phyloP scores from a whole-genome alignment of 495 filamentous ascomycete species.

The Tuber microsphaerosporum region DNA sequence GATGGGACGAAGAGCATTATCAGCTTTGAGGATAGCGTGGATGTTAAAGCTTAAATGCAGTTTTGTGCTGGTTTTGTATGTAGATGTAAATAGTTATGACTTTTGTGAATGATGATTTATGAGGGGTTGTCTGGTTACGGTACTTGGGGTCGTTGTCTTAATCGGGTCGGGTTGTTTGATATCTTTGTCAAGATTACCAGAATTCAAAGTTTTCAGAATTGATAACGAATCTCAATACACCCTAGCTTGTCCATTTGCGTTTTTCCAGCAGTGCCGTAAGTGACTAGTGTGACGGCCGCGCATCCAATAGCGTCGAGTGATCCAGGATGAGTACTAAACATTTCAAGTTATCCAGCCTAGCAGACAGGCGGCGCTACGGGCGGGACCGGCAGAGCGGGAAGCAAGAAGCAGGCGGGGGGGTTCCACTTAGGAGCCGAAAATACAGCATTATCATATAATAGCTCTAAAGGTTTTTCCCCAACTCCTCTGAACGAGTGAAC shows the following conservation, averaged over 20 bases:
- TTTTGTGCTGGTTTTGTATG: background rate
- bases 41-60: background rate
- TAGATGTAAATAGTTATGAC: background rate
- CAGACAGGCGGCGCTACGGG: background rate
- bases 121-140: background rate
- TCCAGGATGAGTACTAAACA: background rate
- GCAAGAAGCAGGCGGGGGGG: background rate
- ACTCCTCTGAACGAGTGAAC: no score
- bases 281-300: background rate
- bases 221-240: background rate
- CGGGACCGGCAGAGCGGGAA: background rate
- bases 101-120: background rate
- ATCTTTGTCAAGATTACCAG: background rate
- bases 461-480: no score
- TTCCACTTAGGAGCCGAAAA: background rate
- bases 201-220: background rate
- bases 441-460: background rate
- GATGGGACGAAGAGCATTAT: constrained; percentile 17
- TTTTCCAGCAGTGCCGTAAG: background rate
- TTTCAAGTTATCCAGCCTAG: background rate
- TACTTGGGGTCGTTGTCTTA: background rate
- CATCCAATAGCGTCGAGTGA: background rate
- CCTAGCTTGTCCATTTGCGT: background rate
- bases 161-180: background rate
- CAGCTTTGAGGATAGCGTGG: background rate